Conservation (phyloP, 805 yeast genomes). For the Hanseniaspora valbyensis region DNA sequence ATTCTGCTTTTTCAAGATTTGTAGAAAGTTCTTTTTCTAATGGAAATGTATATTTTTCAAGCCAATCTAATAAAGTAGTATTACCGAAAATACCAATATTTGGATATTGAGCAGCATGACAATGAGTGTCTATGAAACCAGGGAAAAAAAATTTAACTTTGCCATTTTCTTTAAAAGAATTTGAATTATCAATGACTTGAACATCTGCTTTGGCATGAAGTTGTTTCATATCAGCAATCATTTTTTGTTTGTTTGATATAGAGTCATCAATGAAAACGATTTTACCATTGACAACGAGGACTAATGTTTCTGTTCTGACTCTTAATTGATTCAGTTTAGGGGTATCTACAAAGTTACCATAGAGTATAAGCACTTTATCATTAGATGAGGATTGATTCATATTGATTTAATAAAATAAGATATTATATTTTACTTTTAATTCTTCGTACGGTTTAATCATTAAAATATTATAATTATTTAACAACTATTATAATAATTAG, state of each 20-base stretch:
- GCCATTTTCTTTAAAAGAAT: no score
- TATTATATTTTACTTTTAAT: no score
- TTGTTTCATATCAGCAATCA: slow-evolving; percentile 18
- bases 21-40: slow-evolving; percentile 54
- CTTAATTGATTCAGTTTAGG: slow-evolving; percentile 50
- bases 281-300: slow-evolving; percentile 44
- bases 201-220: no score
- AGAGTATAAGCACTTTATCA: not conserved
- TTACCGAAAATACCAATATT: slow-evolving; percentile 76
- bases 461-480: no score
- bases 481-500: no score
- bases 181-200: slow-evolving; percentile 27
- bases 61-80: slow-evolving; percentile 80
- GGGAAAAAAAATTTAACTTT: slow-evolving; percentile 52
- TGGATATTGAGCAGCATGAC: slow-evolving; percentile 78
- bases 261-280: not conserved
- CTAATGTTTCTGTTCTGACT: slow-evolving; percentile 51
- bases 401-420: no score
- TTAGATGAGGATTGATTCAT: no score
- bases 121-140: slow-evolving; percentile 73
- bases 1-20: slow-evolving; percentile 42
- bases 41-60: slow-evolving; percentile 78
- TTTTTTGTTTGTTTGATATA: slow-evolving; percentile 34
- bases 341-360: slow-evolving; percentile 65
- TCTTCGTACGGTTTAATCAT: not conserved